Evolutionary conservation across 805 yeast species (phyloP), one percentile per base, ranked within the genome.

Genomic region (Candida germanica): DNA sequence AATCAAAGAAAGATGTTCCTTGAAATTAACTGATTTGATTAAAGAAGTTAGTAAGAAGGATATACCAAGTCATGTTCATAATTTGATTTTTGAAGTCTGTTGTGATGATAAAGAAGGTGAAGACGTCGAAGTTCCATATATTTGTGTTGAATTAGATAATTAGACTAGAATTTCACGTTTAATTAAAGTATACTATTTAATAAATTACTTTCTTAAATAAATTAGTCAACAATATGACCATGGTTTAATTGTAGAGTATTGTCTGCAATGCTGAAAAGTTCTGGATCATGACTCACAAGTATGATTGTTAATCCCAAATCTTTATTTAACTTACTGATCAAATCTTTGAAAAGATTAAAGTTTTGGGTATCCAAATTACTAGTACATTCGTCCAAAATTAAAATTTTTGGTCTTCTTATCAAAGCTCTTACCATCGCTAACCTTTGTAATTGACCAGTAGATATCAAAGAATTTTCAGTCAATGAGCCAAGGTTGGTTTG

Each of bases 391-490:
- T 93, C 98, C 32, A 93, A 58, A 5, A 93, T 68, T n/a, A 80
- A 66, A 7, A 80, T 46, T 20, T 64, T 62, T 0, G 97, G 93
- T 14, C 70, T 64, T 24, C 89, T 61, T 4, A 89, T 39, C 3
- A 93, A 44, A 0, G 95, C 93, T 33, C 98, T 69, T 0, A 91
- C 95, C 34, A 93, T 77, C 0, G 93, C 80, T 2, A 93, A 54
- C 38, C 97, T 63, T 54, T 93, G 98, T 6, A 83, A 69, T 56
- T 93, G 98, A 2, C 98, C 98, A 18, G 95, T 95, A 1, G 97
- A 88, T 1, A 91, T 57, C 28, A 76, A 47, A 1, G 66, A 44
- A 10, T 64, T 57, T 7, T 60, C 51, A 3, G 67, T 53, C 10
- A 43, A 46, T 15, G 60, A 59, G 12, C 69, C 73, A 16, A 91